Evolutionary conservation across 139 green algal genomes (phyloP).

Genomic region (Picochlorum sp.): DNA sequence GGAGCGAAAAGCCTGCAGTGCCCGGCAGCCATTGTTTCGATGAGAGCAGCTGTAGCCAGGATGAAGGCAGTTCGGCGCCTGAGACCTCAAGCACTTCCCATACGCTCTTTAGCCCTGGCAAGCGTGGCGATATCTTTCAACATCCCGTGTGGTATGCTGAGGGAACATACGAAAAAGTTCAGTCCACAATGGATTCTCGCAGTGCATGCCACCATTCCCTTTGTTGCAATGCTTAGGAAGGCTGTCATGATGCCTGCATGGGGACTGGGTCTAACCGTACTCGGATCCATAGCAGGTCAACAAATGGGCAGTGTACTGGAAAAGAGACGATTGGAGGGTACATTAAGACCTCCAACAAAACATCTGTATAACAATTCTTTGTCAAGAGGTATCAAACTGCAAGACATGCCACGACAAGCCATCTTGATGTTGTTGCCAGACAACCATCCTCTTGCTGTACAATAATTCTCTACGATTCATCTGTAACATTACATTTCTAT

Average conservation of each 20-base stretch:
- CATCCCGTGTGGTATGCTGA: constrained; percentile 63
- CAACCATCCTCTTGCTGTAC: too few relatives aligned
- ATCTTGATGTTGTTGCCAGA: too few relatives aligned
- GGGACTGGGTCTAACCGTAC: constrained; percentile 65
- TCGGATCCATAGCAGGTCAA: constrained; percentile 50
- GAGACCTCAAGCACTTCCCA: constrained; percentile 42
- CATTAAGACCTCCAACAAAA: background rate
- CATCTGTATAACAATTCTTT: too few relatives aligned
- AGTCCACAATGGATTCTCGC: constrained; percentile 70
- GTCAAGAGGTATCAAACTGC: too few relatives aligned
- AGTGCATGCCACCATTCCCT: constrained; percentile 77
- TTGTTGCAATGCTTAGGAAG: constrained; percentile 80
- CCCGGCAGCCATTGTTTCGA: constrained; percentile 56
- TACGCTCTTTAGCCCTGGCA: constrained; percentile 27
- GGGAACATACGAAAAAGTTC: constrained; percentile 82
- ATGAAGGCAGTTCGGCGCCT: constrained; percentile 51
- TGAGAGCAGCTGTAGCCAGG: constrained; percentile 52
- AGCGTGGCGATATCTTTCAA: constrained; percentile 48
- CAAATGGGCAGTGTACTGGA: constrained; percentile 39
- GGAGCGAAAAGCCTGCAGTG: constrained; percentile 43
- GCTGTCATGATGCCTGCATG: constrained; percentile 72
- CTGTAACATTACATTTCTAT: too few relatives aligned
- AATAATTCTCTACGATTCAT: too few relatives aligned
- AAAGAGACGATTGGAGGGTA: constrained; percentile 21
- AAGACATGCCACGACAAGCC: too few relatives aligned